Conservation (phyloP, 768 basidiomycete genomes). For the Lanmaoa pseudosensibilis region DNA sequence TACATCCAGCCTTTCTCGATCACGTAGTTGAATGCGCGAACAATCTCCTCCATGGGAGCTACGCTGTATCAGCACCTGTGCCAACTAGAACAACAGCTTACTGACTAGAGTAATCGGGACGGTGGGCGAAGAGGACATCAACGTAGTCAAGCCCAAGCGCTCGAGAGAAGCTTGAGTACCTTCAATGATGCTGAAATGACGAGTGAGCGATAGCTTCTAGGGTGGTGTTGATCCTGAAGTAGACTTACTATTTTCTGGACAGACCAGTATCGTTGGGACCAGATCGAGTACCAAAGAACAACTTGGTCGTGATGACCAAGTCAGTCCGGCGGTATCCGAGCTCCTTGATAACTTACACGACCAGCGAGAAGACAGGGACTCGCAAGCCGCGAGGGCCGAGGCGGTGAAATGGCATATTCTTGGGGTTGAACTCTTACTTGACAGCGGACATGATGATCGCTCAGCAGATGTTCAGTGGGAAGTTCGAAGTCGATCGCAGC, state of each 20-base stretch:
- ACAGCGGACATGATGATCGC: slow-evolving; percentile 23
- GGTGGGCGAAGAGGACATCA: slow-evolving; percentile 51
- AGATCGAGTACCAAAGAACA: slow-evolving; percentile 54
- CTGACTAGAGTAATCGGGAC: slow-evolving; percentile 41
- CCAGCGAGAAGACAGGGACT: slow-evolving; percentile 56
- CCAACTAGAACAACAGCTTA: neutral
- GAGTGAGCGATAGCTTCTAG: neutral
- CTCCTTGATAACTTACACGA: slow-evolving; percentile 54
- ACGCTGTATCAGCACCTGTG: neutral
- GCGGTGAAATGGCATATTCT: slow-evolving; percentile 42
- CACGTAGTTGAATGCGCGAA: slow-evolving; percentile 57
- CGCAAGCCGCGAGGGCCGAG: slow-evolving; percentile 48
- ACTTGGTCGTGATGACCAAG: slow-evolving; percentile 54
- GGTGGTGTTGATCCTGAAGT: neutral
- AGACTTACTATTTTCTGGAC: slow-evolving; percentile 33
- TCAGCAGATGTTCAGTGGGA: neutral
- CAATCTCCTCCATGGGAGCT: slow-evolving; percentile 53
- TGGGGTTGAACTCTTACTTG: slow-evolving; percentile 36
- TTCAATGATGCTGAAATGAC: slow-evolving; percentile 49
- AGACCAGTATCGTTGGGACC: slow-evolving; percentile 45
- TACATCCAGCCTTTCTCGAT: slow-evolving; percentile 51
- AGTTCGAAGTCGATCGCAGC: neutral
- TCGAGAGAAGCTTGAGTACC: slow-evolving; percentile 51
- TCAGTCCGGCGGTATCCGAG: slow-evolving; percentile 51
- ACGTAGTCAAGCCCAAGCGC: slow-evolving; percentile 55